Evolutionary conservation across 345 rosid genomes (phyloP), one percentile per base, ranked within the genome.

Genomic region (Camelina sativa): DNA sequence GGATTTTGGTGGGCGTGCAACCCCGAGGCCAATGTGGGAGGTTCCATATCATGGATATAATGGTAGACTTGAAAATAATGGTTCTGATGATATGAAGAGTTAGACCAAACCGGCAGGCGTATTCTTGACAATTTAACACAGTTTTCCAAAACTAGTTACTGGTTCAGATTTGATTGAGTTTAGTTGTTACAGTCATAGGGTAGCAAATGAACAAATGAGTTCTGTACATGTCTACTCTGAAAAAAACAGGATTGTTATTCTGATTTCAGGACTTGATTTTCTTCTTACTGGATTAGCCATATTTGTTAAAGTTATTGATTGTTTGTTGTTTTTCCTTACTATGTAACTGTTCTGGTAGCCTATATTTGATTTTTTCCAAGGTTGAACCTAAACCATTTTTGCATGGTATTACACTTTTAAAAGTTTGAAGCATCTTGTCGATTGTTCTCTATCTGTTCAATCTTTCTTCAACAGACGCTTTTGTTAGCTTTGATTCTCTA

Each of bases 31-130:
- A 28, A 86, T 95, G 90, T 63, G 59, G 67, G 96, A 92, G 78
- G 93, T 86, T 83, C 93, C 96, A 34, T 89, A 85, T 78, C 89
- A 85, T 66, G 96, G 86, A 38, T 84, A 64, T 82, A 92, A 82
- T 76, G 82, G 79, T 79, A 85, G 74, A 47, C 77, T 47, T 75
- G 94, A 88, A 79, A 88, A 84, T 80, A 90, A 91, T 38, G 84
- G 67, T 32, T 63, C 83, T 47, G 75, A 78, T 78, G 94, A 90
- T 82, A 83, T 80, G 86, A 86, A 87, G 82, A 81, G 72, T 22
- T 89, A 87, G 86, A 51, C 65, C 74, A 74, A 72, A 65, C 56
- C 38, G n/a, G 37, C 72, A 75, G 63, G 63, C 57, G 28, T 72
- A 32, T 57, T 58, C 62, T 65, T 77, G 37, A 48, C 61, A 59